Base-by-base conservation (phyloP, 176 grass and related monocot genomes). In the Musa acuminata region DNA sequence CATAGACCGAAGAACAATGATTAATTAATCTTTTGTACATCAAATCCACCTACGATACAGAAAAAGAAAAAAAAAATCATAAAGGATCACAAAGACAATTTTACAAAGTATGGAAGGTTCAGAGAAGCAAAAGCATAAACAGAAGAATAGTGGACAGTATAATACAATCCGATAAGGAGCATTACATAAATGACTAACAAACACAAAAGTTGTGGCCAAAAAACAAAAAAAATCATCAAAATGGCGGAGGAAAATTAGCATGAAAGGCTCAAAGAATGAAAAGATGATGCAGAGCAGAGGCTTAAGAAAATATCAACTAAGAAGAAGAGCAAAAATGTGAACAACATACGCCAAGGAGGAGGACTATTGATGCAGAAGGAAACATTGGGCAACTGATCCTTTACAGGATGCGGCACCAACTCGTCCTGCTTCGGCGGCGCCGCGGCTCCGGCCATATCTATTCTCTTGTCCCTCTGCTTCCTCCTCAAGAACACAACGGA, bases 291-390 rank as follows among this genome's bases (percentile, higher is more conserved):
- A 13, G 48, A 65, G 10, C 49, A 65, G 55, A 53, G 9, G n/a
- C 23, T 53, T 27, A 68, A 14, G 1, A 72, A 22, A 52, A 73
- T 22, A 3, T 67, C 10, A 69, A 9, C 24, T 53, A 51, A 76
- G 67, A 11, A 62, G 51, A 11, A 48, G 3, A 68, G 52, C 4
- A 43, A 43, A 85, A 82, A 77, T 69, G 72, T 19, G 48, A n/a
- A 7, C 54, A 86, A 83, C 88, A 84, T 84, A 99, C 95, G 95
- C 95, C 90, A 91, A 64, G 88, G 90, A 64, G 95, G 95, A 55
- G 95, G 90, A 67, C 95, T 99, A 8, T 88, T 94, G 82, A 99
- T 94, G 73, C 95, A 99, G 81, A 82, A 99, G 65, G 90, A 80
- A 9, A 99, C 82, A 78, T 48, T 54, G 51, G 90, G 63, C 29